Base-by-base conservation (phyloP, 2,329 filamentous ascomycete species). In the Colletotrichum eremochloae region DNA sequence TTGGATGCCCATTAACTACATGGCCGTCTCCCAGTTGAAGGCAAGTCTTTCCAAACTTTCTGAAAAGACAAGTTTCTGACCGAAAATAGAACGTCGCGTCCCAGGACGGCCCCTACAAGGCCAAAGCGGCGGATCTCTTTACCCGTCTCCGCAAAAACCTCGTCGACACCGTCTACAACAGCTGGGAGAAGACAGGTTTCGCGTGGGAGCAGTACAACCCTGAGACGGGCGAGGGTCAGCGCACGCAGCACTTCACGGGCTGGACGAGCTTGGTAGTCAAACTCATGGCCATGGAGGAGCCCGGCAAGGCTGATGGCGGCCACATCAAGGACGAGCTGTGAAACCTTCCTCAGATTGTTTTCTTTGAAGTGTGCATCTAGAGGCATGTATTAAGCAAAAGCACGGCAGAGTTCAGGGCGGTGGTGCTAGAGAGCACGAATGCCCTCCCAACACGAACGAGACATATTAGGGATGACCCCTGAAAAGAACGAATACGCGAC, bases 191-290 rank as follows among this genome's bases (percentile, higher is more conserved):
- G 79, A 98, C 96, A 0, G 96, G 96, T 24, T 98, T 98, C 80
- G 96, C 96, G 0, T 99, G 96, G 96, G 96, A 99, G 83, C 96
- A 99, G 84, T 99, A 98, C 82, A 94, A 97, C 80, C 94, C 95
- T 0, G 94, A 97, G 77, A 97, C 94, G 4, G 96, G 96, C 57
- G 89, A 89, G 65, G 96, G 96, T n/a, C 96, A 98, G 86, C 89
- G 96, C 53, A 98, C 95, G 6, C 95, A 98, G 86, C 96, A 98
- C 82, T 99, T 99, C 81, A 98, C 96, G 0, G 96, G 96, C 63
- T 99, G 96, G 96, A 99, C 96, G n/a, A 97, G 94, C 81, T 85
- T 98, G 82, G 94, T 98, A 60, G 95, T 98, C 57, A 98, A 97
- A 86, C 94, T 99, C 76, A 97, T 98, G 95, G 90, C 91, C 58